Conservation (phyloP, 805 yeast genomes). For the Starmerella stigmatis region DNA sequence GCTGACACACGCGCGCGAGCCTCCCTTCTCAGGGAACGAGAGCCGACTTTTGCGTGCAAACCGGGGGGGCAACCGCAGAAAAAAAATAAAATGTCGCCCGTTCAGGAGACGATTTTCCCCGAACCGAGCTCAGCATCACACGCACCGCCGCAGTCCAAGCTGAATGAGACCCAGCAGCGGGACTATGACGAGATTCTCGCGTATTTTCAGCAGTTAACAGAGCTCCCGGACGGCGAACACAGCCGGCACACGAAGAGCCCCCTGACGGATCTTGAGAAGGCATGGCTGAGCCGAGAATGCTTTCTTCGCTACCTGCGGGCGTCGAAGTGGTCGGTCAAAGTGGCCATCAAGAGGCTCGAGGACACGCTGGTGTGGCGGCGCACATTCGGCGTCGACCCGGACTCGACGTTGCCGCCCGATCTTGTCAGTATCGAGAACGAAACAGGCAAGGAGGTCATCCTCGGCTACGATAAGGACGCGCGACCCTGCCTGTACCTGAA, state of each 20-base stretch:
- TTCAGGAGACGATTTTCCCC: conserved; percentile 14
- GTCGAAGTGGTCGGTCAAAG: conserved; percentile 72
- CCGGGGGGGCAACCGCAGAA: no score
- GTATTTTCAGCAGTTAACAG: conserved; percentile 48
- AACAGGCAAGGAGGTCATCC: conserved; percentile 83
- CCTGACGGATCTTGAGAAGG: conserved; percentile 49
- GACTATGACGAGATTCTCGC: conserved; percentile 54
- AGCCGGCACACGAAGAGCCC: conserved; percentile 31
- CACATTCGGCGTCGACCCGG: conserved; percentile 64
- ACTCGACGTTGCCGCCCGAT: conserved; percentile 28
- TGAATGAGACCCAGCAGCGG: conserved; percentile 45
- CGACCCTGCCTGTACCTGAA: conserved; percentile 88
- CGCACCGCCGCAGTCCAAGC: conserved; percentile 40
- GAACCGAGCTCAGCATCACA: conserved; percentile 41
- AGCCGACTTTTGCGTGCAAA: no score
- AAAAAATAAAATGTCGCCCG: conserved; percentile 9
- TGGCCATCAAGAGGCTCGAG: conserved; percentile 63
- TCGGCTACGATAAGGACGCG: conserved; percentile 81
- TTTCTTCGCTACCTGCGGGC: conserved; percentile 83
- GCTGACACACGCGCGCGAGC: conserved; percentile 5
- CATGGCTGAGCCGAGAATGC: conserved; percentile 93
- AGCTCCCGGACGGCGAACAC: conserved; percentile 38
- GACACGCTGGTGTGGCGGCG: conserved; percentile 86
- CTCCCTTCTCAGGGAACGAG: no score
- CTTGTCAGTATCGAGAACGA: conserved; percentile 54